phyloP scores from a whole-genome alignment of 352 stramenopile species.

The Pythium plurisporium region DNA sequence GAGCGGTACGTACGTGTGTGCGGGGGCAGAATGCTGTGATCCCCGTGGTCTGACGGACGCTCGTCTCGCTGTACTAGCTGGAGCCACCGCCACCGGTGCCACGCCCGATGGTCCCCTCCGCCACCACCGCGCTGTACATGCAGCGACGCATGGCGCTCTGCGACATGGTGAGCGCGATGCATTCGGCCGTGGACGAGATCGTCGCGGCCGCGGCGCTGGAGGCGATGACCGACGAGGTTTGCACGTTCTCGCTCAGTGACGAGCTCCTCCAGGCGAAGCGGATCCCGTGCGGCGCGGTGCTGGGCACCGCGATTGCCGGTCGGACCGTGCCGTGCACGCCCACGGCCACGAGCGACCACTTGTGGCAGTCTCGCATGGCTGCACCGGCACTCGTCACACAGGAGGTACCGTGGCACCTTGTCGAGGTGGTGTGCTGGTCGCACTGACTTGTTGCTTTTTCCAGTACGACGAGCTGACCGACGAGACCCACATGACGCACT shows the following conservation, averaged over 20 bases:
- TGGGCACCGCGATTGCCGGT: background rate
- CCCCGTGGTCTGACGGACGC: too few relatives aligned
- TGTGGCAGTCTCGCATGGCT: background rate
- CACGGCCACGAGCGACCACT: background rate
- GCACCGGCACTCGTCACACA: too few relatives aligned
- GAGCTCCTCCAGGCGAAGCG: too few relatives aligned
- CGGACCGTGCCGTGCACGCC: background rate
- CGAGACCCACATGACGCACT: background rate
- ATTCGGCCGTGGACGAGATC: background rate
- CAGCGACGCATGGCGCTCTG: background rate
- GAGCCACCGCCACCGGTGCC: background rate
- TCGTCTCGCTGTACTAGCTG: background rate
- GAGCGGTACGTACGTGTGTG: background rate
- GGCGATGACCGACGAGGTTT: background rate
- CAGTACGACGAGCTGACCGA: background rate
- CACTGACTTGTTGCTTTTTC: background rate
- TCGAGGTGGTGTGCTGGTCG: too few relatives aligned
- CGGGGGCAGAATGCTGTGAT: too few relatives aligned
- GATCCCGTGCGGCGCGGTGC: background rate
- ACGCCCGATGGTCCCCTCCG: background rate
- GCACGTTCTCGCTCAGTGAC: too few relatives aligned
- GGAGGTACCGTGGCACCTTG: background rate
- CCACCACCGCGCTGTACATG: background rate
- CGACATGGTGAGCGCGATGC: background rate
- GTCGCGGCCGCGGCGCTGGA: background rate